Evolutionary conservation across 2,329 filamentous ascomycete species (phyloP), one percentile per base, ranked within the genome.

Genomic region (Gnomoniopsis sp.): DNA sequence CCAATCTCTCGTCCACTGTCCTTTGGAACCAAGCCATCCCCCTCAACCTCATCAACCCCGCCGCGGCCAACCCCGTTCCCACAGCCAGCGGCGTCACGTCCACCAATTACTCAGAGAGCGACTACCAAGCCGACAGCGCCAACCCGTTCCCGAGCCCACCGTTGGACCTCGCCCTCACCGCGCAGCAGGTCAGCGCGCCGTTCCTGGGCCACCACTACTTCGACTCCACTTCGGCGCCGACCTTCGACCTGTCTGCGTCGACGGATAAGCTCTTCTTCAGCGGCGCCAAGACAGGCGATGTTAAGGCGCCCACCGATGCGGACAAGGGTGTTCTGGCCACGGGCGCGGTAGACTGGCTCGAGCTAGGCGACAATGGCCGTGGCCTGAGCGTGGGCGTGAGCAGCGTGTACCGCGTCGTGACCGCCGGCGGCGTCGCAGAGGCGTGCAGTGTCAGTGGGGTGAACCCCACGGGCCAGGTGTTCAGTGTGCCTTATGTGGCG

Each of bases 201-300:
- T 78, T 80, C 65, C 68, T 87, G 15, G 88, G 88, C 33, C 79
- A 84, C 65, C 88, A 91, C 77, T 89, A 78, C 79, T 91, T 91
- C 77, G 81, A 80, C 71, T 61, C 62, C 49, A 63, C 67, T 48
- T 72, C 79, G 62, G 71, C 75, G 0, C 88, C 88, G 1, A 84
- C 78, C 14, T 91, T 90, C 69, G 77, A 83, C 59, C 75, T 90
- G 41, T 68, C 72, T 53, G 69, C 66, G 7, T 68, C 71, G 43
- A 66, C 68, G 15, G 10, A 36, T 2, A 67, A 71, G 33, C 70
- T 75, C 65, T 69, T 76, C 67, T 71, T 79, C 64, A 75, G 75
- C 59, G 75, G 72, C 63, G 75, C 68, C 56, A 79, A 78, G 69
- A 85, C 85, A 44, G 77, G 73, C 34, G 70, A 67, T 38, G 76